Conservation (phyloP, 495 filamentous ascomycete genomes). For the Penicillium steckii region DNA sequence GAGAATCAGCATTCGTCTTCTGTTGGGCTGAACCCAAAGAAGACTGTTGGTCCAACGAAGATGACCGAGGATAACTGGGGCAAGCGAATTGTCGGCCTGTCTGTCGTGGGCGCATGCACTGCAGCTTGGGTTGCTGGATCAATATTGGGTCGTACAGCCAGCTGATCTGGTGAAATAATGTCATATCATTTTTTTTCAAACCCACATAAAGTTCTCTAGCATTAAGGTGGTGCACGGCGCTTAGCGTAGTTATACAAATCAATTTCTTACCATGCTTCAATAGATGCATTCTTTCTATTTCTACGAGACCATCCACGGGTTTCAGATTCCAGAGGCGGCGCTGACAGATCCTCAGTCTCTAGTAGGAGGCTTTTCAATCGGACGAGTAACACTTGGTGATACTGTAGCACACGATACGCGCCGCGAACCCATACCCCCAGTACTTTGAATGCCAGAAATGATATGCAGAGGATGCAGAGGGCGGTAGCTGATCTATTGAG, state of each 20-base stretch:
- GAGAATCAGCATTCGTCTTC: conserved; percentile 15
- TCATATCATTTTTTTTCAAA: not conserved
- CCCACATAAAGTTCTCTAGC: not conserved
- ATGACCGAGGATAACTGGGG: conserved; percentile 66
- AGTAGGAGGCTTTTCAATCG: conserved; percentile 51
- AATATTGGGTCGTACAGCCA: conserved; percentile 29
- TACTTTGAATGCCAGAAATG: conserved; percentile 15
- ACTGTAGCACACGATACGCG: conserved; percentile 25
- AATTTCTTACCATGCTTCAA: not conserved
- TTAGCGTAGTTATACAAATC: not conserved
- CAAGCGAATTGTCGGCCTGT: conserved; percentile 65
- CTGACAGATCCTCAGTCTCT: conserved; percentile 25
- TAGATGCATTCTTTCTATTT: not conserved
- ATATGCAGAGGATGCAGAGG: conserved; percentile 21
- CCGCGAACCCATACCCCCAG: conserved; percentile 13
- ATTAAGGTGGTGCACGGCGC: not conserved
- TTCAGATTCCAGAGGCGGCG: not conserved
- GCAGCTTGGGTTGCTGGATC: conserved; percentile 67
- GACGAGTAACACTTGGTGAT: conserved; percentile 30
- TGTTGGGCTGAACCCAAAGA: conserved; percentile 26
- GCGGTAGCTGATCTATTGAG: conserved; percentile 16
- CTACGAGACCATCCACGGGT: not conserved
- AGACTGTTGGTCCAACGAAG: conserved; percentile 55
- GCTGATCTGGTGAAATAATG: conserved; percentile 11
- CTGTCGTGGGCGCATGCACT: conserved; percentile 63